Percentiles rank a stretch among this genome's conserved stretches.
Evolutionary conservation across 441 rosid species (phyloP).

Genomic region (Monsonia emarginata): DNA sequence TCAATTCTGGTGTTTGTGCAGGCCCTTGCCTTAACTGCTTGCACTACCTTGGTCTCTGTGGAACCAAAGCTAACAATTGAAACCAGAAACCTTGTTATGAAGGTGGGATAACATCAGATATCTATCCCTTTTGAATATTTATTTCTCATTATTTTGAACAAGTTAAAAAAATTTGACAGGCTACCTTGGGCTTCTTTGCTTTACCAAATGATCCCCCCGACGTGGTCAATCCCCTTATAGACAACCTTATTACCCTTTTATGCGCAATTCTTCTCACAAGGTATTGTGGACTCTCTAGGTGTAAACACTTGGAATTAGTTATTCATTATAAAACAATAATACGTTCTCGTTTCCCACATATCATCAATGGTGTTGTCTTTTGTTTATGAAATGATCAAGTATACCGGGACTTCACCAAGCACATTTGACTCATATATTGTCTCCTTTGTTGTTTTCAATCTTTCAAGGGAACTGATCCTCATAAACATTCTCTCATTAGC

Average conservation of each 20-base stretch:
- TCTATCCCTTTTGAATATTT: background rate
- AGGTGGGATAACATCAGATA: slow-evolving; percentile 37
- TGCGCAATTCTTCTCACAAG: slow-evolving; percentile 98
- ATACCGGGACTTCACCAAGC: background rate
- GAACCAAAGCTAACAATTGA: slow-evolving; percentile 92
- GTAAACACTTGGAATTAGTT: slow-evolving; percentile 8
- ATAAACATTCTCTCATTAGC: background rate
- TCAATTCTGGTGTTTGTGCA: slow-evolving; percentile 29
- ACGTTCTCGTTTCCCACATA: background rate
- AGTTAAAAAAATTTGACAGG: slow-evolving; percentile 42
- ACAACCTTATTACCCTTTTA: slow-evolving; percentile 85
- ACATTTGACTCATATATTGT: background rate
- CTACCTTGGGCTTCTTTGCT: slow-evolving; percentile 94
- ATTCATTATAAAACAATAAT: slow-evolving; percentile 10
- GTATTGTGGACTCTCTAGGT: slow-evolving; percentile 33
- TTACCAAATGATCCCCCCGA: slow-evolving; percentile 85
- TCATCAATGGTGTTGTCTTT: background rate
- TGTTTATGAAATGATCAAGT: background rate
- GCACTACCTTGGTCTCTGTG: slow-evolving; percentile 94
- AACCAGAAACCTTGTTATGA: slow-evolving; percentile 87
- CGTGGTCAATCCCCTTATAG: slow-evolving; percentile 79
- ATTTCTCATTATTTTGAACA: slow-evolving; percentile 9
- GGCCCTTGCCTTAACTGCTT: slow-evolving; percentile 96
- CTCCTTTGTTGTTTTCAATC: background rate
- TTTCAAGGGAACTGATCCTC: background rate